These are phyloP conservation scores for Beauveria australis DNA, from an alignment of 2,329 filamentous ascomycete species.

Conservation along the genomic window DNA sequence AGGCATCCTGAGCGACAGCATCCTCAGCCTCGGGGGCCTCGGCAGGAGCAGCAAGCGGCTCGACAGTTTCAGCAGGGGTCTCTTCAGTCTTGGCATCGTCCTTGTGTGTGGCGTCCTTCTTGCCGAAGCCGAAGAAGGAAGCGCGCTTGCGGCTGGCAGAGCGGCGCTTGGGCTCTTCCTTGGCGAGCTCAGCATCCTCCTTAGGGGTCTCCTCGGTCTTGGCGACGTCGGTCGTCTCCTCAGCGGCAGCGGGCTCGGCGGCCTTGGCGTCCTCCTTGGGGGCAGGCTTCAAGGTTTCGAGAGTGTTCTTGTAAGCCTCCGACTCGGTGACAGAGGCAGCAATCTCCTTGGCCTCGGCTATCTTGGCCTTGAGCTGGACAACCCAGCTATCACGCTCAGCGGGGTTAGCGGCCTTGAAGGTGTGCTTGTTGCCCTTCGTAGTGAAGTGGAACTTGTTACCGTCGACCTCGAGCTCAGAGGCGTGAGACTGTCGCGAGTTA, in stretches of 20 bases:
- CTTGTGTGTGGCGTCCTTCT: conserved; percentile 43
- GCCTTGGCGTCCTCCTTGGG: conserved; percentile 28
- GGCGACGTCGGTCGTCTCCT: conserved; percentile 48
- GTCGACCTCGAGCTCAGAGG: conserved; percentile 64
- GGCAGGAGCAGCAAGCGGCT: conserved; percentile 24
- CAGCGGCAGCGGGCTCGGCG: conserved; percentile 18
- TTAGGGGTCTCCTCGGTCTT: conserved; percentile 32
- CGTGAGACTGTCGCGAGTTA: conserved; percentile 42
- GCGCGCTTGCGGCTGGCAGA: conserved; percentile 58
- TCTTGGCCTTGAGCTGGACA: conserved; percentile 70
- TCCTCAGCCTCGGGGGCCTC: conserved; percentile 25
- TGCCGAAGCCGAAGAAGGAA: conserved; percentile 56
- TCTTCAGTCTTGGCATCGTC: conserved; percentile 28
- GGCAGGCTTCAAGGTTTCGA: conserved; percentile 59
- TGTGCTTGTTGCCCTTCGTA: conserved; percentile 81
- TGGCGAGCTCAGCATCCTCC: conserved; percentile 27
- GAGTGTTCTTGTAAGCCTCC: conserved; percentile 80
- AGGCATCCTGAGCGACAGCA: conserved; percentile 22
- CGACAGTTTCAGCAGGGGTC: conserved; percentile 22
- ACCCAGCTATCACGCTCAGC: conserved; percentile 92
- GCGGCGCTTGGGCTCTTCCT: conserved; percentile 51
- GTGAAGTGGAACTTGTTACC: conserved; percentile 84
- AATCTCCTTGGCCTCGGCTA: conserved; percentile 75
- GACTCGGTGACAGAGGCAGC: conserved; percentile 64
- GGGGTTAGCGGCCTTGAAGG: conserved; percentile 70